Evolutionary conservation across 2,329 filamentous ascomycete species (phyloP).

Genomic region (Monosporascus cannonballus): DNA sequence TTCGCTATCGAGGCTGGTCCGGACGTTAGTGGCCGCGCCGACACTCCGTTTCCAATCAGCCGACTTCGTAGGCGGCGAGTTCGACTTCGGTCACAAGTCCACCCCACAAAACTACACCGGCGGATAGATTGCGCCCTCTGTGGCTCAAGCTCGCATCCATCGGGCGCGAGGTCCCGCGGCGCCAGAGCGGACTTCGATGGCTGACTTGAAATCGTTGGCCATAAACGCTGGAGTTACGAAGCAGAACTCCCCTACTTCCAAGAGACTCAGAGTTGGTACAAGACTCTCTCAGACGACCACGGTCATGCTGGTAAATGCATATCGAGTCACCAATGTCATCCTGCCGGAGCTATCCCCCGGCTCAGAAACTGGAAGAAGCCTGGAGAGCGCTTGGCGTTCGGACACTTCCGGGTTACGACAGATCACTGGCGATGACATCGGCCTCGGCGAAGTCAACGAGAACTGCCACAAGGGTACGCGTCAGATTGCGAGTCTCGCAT

Average conservation of each 20-base stretch:
- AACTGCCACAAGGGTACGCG: constrained; percentile 12
- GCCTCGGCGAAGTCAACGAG: constrained; percentile 18
- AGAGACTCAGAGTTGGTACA: no score
- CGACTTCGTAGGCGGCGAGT: constrained; percentile 16
- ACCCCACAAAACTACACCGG: constrained; percentile 10
- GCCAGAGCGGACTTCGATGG: constrained; percentile 35
- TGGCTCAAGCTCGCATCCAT: background rate
- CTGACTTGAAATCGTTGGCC: constrained; percentile 27
- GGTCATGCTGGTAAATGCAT: no score
- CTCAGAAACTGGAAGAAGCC: constrained; percentile 9
- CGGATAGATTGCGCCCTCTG: constrained; percentile 9
- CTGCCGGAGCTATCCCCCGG: no score
- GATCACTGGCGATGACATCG: constrained; percentile 15
- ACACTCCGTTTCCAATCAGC: constrained; percentile 13
- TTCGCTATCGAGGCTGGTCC: constrained; percentile 15
- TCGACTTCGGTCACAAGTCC: constrained; percentile 15
- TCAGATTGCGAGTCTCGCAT: constrained; percentile 9
- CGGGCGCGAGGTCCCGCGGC: constrained; percentile 32
- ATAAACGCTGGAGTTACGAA: no score
- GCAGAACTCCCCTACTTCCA: no score
- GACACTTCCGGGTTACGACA: constrained; percentile 7
- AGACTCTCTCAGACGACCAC: no score
- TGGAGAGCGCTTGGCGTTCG: constrained; percentile 27
- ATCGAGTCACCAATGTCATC: no score
- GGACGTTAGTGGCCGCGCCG: constrained; percentile 8